Evolutionary conservation across 2,329 filamentous ascomycete species (phyloP), one percentile per base, ranked within the genome.

Genomic region (Thielaviopsis populi): DNA sequence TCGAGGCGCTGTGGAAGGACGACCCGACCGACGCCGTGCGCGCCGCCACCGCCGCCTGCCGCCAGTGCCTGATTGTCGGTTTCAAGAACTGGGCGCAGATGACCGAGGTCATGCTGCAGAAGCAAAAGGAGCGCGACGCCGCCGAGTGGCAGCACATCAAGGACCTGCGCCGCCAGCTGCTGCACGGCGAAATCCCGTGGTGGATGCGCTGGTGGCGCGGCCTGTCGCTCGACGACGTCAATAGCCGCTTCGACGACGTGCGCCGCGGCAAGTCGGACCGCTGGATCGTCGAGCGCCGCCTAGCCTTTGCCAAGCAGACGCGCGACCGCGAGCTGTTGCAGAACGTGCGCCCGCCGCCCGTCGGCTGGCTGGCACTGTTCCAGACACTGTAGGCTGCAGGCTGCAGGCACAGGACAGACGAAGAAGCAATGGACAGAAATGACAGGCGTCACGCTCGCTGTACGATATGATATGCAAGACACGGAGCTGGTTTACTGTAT

Each of bases 81-180:
- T 78, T 96, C 0, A 79, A 81, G 5, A 95, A 96, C 71, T 96
- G 91, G 91, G 81, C 81, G 58, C 80, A 79, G 33, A 97, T 97
- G 87, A 85, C 94, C 22, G 58, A 63, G 24, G 64, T 61, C 6
- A 66, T 66, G 64, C 37, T 63, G 8, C 46, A 63, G 15, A 77
- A 78, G 11, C 79, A 79, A 64, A 78, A 95, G 58, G 82, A 81
- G 30, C 75, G 74, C 61, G 78, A 79, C 48, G 79, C 64, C 17
- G 24, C 41, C 15, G 64, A 61, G 6, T 66, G 83, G 69, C 72
- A 73, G 48, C 71, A 71, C 41, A 71, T 72, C 66, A 71, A 74
- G 65, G 73, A 69, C n/a, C 68, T 68, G 11, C 68, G 69, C 22
- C 66, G 67, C 54, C 67, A 69, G 17, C 68, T 68, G 40, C 67